Conservation (phyloP, 1,139 yeast species). For the Geotrichum citri-aurantii region DNA sequence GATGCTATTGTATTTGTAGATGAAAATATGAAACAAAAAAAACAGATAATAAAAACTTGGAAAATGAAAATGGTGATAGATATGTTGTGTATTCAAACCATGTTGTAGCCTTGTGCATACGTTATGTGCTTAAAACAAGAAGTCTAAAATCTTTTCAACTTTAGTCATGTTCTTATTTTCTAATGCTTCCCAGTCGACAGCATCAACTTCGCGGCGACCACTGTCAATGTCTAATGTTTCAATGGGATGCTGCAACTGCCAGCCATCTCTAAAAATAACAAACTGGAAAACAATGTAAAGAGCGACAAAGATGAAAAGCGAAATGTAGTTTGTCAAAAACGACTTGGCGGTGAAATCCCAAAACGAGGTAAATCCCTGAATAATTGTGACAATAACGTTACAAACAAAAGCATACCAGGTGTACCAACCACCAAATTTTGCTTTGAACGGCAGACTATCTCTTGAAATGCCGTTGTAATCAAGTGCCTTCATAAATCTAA, state of each 20-base stretch:
- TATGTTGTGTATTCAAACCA: not conserved
- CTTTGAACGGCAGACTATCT: constrained; percentile 36
- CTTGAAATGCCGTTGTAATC: constrained; percentile 40
- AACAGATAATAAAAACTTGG: not conserved
- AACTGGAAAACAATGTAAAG: constrained; percentile 46
- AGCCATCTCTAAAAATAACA: constrained; percentile 11
- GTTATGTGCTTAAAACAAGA: constrained; percentile 2
- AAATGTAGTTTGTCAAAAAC: constrained; percentile 63
- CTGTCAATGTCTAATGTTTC: constrained; percentile 52
- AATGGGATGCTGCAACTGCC: constrained; percentile 23
- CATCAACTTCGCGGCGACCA: constrained; percentile 52
- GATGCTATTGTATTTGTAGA: not conserved
- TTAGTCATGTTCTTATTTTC: constrained; percentile 3
- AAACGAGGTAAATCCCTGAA: constrained; percentile 64
- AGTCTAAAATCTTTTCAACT: constrained; percentile 5
- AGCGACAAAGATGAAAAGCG: constrained; percentile 47
- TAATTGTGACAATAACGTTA: constrained; percentile 42
- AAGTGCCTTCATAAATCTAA: constrained; percentile 54
- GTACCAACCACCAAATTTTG: constrained; percentile 36
- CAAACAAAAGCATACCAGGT: constrained; percentile 34
- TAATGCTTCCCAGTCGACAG: constrained; percentile 14
- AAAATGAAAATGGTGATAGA: not conserved
- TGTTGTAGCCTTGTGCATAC: not conserved
- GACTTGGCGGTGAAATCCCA: constrained; percentile 54
- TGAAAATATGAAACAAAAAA: not conserved